These are phyloP conservation scores for Candida qinlingensis DNA, from an alignment of 805 yeast genomes.

Conservation along the genomic window DNA sequence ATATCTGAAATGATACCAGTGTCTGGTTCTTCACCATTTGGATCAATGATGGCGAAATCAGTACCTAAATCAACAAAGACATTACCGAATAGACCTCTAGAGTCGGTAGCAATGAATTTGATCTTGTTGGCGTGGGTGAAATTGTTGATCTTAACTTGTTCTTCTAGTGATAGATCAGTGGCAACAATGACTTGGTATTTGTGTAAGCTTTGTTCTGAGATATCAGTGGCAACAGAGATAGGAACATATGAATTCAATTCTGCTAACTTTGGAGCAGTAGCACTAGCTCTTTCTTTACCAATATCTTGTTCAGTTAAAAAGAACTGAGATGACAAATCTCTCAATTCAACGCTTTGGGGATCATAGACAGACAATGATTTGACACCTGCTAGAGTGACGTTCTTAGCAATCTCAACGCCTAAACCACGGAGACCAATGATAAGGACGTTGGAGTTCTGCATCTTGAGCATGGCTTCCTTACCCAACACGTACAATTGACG, in stretches of 20 bases:
- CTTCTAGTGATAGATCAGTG: constrained; percentile 68
- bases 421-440: constrained; percentile 87
- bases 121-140: constrained; percentile 69
- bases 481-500: constrained; percentile 96
- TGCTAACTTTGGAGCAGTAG: constrained; percentile 60
- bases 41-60: constrained; percentile 72
- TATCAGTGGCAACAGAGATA: constrained; percentile 52
- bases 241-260: constrained; percentile 93
- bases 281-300: constrained; percentile 73
- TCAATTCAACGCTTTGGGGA: constrained; percentile 58
- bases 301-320: constrained; percentile 67
- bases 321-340: constrained; percentile 86
- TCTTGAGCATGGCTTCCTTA: constrained; percentile 95
- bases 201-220: constrained; percentile 48
- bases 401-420: constrained; percentile 95
- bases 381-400: constrained; percentile 95
- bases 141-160: constrained; percentile 69
- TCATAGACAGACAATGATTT: constrained; percentile 85
- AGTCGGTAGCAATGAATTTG: constrained; percentile 75
- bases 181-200: constrained; percentile 78
- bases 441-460: constrained; percentile 92
- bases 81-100: constrained; percentile 83
- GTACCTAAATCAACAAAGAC: constrained; percentile 89
- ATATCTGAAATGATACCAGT: constrained; percentile 87
- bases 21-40: constrained; percentile 89